Evolutionary conservation across 345 rosid species (phyloP), one percentile per base, ranked within the genome.

Genomic region (Eucalyptus cloeziana): DNA sequence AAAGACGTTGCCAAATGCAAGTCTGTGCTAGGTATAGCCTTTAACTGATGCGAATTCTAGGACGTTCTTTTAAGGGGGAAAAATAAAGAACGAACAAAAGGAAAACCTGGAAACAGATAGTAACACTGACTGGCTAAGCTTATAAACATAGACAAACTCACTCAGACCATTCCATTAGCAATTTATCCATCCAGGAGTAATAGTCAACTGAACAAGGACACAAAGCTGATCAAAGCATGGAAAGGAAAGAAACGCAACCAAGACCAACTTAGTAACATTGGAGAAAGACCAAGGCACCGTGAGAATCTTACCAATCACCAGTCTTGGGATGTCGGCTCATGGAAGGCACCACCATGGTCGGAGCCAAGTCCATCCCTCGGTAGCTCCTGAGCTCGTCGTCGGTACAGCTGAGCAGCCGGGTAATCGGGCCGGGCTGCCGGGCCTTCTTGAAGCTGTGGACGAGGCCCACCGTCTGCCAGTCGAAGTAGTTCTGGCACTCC

Each of bases 391-490:
- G 94, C 96, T 98, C 94, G 87, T 96, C 96, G 7, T 96, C 95
- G 69, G 99, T 97, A 93, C 99, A 98, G 92, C 99, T 97, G 87
- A 98, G 92, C 16, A 97, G 92, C 87, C 99, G 96, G 92, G 99
- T 97, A 15, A 98, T 91, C 27, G 98, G 97, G n/a, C 99, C 99
- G 52, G 99, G 99, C 89, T 98, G 99, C 13, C 91, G 76, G 60
- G 99, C 93, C 93, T 97, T 98, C 88, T 91, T 93, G 96, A 95
- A 98, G 94, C 99, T 96, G 92, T 94, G 95, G 95, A 98, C 92
- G 50, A 98, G 92, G 86, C 99, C 99, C 88, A 97, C 99, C 62
- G 98, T 97, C 92, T 98, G 97, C 99, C 99, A 98, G 92, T 98
- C 99, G 88, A 98, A 98, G 94, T 97, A 98, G 87, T 96, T 90